Conservation (phyloP, 2,329 filamentous ascomycete species). For the Chrysoporthe puriensis region DNA sequence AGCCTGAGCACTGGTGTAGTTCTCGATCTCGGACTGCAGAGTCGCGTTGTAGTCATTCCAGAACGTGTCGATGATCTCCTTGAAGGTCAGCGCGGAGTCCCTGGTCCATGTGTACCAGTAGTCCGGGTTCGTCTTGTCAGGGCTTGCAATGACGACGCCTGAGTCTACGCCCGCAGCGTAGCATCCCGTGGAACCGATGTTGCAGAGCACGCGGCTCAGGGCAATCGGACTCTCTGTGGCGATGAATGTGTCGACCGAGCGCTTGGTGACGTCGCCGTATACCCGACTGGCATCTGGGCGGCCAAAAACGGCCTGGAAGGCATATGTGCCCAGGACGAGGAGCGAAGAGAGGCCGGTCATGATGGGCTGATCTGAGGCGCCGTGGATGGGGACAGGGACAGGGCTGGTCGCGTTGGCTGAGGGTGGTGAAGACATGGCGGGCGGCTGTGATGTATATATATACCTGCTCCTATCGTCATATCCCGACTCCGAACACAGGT, state of each 20-base stretch:
- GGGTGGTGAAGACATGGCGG: constrained; percentile 12
- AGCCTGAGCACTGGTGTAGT: constrained; percentile 71
- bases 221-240: constrained; percentile 56
- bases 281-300: constrained; percentile 43
- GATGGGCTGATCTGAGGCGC: constrained; percentile 23
- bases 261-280: constrained; percentile 46
- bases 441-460: constrained; percentile 16
- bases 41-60: constrained; percentile 58
- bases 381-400: constrained; percentile 1
- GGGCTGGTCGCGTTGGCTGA: constrained; percentile 20
- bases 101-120: constrained; percentile 82
- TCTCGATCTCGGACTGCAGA: constrained; percentile 64
- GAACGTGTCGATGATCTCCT: constrained; percentile 70
- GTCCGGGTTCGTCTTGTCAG: constrained; percentile 56
- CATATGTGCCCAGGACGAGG: constrained; percentile 54
- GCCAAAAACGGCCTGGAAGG: constrained; percentile 55
- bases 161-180: constrained; percentile 50
- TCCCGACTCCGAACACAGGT: not conserved
- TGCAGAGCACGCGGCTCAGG: constrained; percentile 57
- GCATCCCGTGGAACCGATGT: constrained; percentile 61
- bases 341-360: constrained; percentile 46
- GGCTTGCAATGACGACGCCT: constrained; percentile 61
- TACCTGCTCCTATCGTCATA: constrained; percentile 6
- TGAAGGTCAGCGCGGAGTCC: constrained; percentile 73
- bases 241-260: constrained; percentile 58